Percentiles rank a stretch among this genome's conserved stretches.
These are phyloP conservation scores for Themeda triandra DNA, from an alignment of 176 grass and related monocot species.

Conservation along the genomic window DNA sequence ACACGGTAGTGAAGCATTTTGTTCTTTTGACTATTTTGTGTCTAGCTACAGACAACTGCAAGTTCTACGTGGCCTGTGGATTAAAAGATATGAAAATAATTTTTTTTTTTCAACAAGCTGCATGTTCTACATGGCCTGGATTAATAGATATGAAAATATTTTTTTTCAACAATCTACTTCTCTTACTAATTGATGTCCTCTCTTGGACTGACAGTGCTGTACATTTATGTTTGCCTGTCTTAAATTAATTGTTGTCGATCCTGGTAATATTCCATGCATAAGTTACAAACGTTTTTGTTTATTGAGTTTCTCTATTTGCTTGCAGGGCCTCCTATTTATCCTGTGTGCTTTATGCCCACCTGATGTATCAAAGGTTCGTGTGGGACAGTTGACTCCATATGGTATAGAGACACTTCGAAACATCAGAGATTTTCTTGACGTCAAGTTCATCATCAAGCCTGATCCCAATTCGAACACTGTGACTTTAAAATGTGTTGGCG, in stretches of 20 bases:
- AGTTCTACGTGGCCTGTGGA: no score
- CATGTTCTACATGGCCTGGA: background rate
- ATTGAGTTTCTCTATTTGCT: constrained; percentile 13
- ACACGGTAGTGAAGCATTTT: background rate
- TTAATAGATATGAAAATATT: background rate
- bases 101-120: no score
- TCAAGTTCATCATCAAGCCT: constrained; percentile 78
- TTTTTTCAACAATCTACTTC: background rate
- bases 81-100: no score
- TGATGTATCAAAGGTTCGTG: constrained; percentile 74
- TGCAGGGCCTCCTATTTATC: constrained; percentile 83
- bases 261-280: background rate
- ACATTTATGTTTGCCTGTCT: background rate
- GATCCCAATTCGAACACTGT: constrained; percentile 66
- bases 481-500: constrained; percentile 73
- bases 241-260: background rate
- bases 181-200: background rate
- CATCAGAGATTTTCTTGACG: constrained; percentile 78
- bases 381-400: constrained; percentile 71
- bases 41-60: background rate
- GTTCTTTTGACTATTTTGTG: no score
- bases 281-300: background rate
- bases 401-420: constrained; percentile 81
- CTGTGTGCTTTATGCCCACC: constrained; percentile 76
- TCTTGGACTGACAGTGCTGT: background rate